Base-by-base conservation (phyloP, 345 rosid genomes). In the Eucalyptus erythrocorys region DNA sequence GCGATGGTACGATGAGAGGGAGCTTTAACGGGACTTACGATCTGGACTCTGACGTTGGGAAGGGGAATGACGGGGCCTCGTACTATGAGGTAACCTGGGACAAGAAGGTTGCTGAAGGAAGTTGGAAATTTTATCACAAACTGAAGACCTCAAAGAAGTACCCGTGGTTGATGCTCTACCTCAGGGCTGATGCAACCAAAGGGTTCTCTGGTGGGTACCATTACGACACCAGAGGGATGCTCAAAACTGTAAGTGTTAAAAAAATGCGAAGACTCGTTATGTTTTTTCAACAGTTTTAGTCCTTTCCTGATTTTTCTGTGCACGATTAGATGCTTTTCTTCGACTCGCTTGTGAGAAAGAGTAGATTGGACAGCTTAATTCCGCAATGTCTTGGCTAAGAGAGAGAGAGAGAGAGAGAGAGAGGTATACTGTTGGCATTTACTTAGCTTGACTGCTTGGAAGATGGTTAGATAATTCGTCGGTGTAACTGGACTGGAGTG, bases 131-230 rank as follows among this genome's bases (percentile, higher is more conserved):
- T 89, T 91, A 89, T 64, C 95, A 94, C 90, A 94, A 90, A 89
- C 94, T 97, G 87, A 93, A 92, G 92, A 96, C 98, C 57, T 93
- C 98, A 84, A 86, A 87, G 34, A 95, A 93, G 88, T 96, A 97
- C 89, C 97, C 97, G 88, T 97, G 99, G 99, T 68, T 97, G 89
- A 97, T 97, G 99, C 95, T 97, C 26, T 97, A 97, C 91, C 96
- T 96, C 26, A 92, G 99, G 91, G 98, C 98, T 40, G 99, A 97
- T 93, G 98, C 99, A 40, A 93, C 98, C 42, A 87, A 87, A 87
- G 98, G 98, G 24, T 93, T 89, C 91, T 96, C 98, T 26, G 99
- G 97, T 37, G 96, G 97, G 1, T 97, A 97, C 92, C 97, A 91
- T 90, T 95, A 97, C 64, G 93, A 91, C 85, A 95, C 97, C 80